Conservation (phyloP, 1,139 yeast genomes). For the Yamadazyma mexicana region DNA sequence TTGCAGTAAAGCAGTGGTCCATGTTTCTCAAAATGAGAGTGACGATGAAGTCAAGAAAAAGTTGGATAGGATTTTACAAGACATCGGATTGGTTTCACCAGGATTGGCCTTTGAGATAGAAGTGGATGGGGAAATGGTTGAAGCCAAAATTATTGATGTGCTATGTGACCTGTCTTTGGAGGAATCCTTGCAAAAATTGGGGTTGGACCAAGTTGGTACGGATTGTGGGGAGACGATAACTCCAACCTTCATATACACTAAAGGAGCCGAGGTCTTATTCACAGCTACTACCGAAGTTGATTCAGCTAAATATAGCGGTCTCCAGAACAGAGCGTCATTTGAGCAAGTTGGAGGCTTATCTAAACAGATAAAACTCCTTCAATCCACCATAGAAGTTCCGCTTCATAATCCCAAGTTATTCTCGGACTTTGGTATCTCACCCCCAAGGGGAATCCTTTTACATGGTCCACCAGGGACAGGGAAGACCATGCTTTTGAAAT, state of each 20-base stretch:
- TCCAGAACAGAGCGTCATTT: conserved; percentile 45
- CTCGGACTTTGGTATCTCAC: conserved; percentile 80
- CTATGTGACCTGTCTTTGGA: conserved; percentile 18
- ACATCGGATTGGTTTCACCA: conserved; percentile 56
- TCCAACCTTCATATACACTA: conserved; percentile 47
- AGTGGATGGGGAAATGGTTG: conserved; percentile 9
- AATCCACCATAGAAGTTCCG: conserved; percentile 77
- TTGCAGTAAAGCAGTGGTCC: conserved; percentile 31
- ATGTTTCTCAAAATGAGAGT: conserved; percentile 6
- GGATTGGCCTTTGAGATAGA: conserved; percentile 37
- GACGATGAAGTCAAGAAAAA: conserved; percentile 13
- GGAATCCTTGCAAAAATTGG: conserved; percentile 27
- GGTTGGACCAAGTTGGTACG: conserved; percentile 16
- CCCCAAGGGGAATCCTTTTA: conserved; percentile 85
- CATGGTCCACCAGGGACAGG: conserved; percentile 99
- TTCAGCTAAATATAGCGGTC: conserved; percentile 32
- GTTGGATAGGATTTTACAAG: conserved; percentile 42
- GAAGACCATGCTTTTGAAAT: conserved; percentile 81
- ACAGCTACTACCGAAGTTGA: conserved; percentile 13
- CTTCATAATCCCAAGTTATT: conserved; percentile 75
- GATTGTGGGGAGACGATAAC: conserved; percentile 27
- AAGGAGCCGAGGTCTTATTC: conserved; percentile 34
- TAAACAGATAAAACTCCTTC: conserved; percentile 59
- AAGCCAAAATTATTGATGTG: conserved; percentile 24
- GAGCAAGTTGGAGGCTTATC: conserved; percentile 75